A percentile compares a stretch with the other conserved stretches of the same genome.
phyloP scores from a whole-genome alignment of 192 early-diverging fungal genomes.

The Backusella circina region DNA sequence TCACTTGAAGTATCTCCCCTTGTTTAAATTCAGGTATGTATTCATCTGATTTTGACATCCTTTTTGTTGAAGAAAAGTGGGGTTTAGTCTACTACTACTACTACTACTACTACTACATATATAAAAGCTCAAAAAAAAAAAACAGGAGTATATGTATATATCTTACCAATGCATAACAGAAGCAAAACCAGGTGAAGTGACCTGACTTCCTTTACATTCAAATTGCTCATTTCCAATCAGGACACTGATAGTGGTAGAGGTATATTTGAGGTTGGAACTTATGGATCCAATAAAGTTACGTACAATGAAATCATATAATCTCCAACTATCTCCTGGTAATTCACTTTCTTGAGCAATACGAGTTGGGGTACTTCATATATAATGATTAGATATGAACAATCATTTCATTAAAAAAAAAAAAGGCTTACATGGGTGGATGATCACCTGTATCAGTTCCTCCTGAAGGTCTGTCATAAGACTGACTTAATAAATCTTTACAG shows the following conservation, averaged over 20 bases:
- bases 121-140: neutral
- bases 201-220: constrained; percentile 39
- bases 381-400: neutral
- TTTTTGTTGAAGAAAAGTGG: neutral
- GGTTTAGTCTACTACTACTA: neutral
- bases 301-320: constrained; percentile 47
- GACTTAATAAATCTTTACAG: constrained; percentile 23
- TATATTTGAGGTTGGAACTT: constrained; percentile 41
- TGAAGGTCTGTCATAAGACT: constrained; percentile 33
- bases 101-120: too few species aligned
- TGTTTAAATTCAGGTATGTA: constrained; percentile 32
- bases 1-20: constrained; percentile 23
- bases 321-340: constrained; percentile 38
- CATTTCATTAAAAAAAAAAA: neutral
- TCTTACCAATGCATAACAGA: constrained; percentile 41
- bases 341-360: constrained; percentile 41
- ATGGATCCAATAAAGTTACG: constrained; percentile 41
- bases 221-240: constrained; percentile 39
- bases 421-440: constrained; percentile 49
- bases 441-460: constrained; percentile 47
- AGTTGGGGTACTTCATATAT: constrained; percentile 39
- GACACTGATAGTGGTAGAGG: constrained; percentile 29
- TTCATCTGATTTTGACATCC: constrained; percentile 34
- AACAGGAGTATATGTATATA: too few species aligned
- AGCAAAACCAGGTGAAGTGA: constrained; percentile 33